Base-by-base conservation (phyloP, 108 stramenopile genomes). In the Nitzschia putrida region DNA sequence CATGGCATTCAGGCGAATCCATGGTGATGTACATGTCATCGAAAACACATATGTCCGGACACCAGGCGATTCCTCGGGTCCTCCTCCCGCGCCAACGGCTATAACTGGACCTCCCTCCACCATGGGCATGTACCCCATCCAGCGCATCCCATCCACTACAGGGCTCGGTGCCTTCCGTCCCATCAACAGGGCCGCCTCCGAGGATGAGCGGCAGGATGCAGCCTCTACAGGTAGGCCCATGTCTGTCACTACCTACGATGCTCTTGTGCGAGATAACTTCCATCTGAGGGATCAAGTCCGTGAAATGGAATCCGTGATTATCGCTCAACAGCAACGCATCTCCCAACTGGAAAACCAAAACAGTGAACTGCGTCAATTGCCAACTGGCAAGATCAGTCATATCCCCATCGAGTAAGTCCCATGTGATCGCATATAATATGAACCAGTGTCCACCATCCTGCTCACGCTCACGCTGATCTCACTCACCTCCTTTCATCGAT, bases 251-350 rank as follows among this genome's bases (percentile, higher is more conserved):
- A 18, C 47, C 50, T 56, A 65, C 16, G 61, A 77, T 7, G 29
- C 57, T 12, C 45, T 77, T 12, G 21, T 64, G 2, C 61, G 45
- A 24, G 63, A 77, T 10, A 93, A 95, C 71, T 80, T 85, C 56
- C 88, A 86, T 69, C 84, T 94, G 20, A 82, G 88, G n/a, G 74
- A 80, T 10, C 71, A 68, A 50, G 53, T 81, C 12, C 41, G 23
- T 9, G 81, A 71, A 29, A 69, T 53, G 42, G 73, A 68, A 53
- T 25, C 57, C 7, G 53, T 80, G 8, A 64, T 79, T 12, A 56
- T 79, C 18, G 53, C 74, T 12, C 66, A 76, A 7, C 70, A 76
- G 39, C 53, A 67, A 14, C 34, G 59, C 49, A 66, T 76, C 34
- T 24, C 52, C 38, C 47, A 63, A 23, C 38, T 81, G 64, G 73